Evolutionary conservation across 192 early-diverging fungal genomes (phyloP).

Genomic region (Allomyces javanicus): DNA sequence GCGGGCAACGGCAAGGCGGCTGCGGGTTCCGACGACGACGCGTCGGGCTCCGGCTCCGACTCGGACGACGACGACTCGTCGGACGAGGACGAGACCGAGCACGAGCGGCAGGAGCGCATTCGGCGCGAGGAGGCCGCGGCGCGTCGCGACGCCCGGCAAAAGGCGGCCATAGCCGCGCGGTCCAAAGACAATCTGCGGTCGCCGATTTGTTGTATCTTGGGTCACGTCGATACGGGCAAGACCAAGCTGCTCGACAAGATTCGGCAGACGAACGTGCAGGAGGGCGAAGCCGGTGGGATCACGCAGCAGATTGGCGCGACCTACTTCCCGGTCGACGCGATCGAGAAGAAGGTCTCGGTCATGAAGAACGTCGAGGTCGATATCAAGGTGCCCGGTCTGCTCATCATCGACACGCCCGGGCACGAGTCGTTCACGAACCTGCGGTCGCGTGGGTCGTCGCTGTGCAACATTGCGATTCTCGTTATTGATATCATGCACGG

Average conservation of each 20-base stretch:
- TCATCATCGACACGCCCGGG: constrained; percentile 96
- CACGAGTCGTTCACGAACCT: constrained; percentile 98
- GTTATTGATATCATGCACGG: constrained; percentile 99
- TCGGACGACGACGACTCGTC: constrained; percentile 24
- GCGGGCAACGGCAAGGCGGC: constrained; percentile 12
- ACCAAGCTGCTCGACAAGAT: constrained; percentile 98
- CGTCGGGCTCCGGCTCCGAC: constrained; percentile 15
- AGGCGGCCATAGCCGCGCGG: constrained; percentile 58
- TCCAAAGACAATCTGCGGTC: constrained; percentile 81
- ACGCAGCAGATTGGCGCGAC: constrained; percentile 99
- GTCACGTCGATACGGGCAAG: constrained; percentile 95
- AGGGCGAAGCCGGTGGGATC: constrained; percentile 98
- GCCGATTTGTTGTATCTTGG: constrained; percentile 94
- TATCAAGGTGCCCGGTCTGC: constrained; percentile 77
- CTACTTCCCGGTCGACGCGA: constrained; percentile 91
- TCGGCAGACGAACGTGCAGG: constrained; percentile 97
- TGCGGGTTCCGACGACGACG: constrained; percentile 13
- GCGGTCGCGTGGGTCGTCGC: constrained; percentile 80
- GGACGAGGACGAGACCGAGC: constrained; percentile 41
- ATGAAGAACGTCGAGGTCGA: constrained; percentile 43
- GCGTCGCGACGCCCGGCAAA: constrained; percentile 46
- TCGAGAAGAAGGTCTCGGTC: constrained; percentile 72
- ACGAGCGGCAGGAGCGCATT: constrained; percentile 36
- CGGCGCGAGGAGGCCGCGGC: constrained; percentile 62
- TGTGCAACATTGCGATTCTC: constrained; percentile 98